Base-by-base conservation (phyloP, 208 protist genomes). In the Acanthamoeba polyphaga region DNA sequence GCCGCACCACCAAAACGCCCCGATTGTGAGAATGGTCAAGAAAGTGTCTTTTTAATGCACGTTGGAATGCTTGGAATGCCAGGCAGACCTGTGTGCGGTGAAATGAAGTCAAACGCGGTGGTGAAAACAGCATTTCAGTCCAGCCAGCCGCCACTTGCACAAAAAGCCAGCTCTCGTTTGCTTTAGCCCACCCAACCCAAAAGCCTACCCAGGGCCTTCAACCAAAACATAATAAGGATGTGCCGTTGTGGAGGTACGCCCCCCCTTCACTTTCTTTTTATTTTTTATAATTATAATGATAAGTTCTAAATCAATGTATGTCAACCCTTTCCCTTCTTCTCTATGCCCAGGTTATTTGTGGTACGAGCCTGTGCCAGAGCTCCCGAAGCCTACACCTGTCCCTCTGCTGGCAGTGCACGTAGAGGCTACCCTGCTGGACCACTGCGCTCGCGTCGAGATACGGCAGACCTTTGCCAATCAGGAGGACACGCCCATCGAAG, bases 381-480 rank as follows among this genome's bases (percentile, higher is more conserved):
- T 8, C 8, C 27, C 38, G 19, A 43, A 34, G 80, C 80, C 80
- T 9, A 17, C n/a, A 1, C 80, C 80, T 3, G 80, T 89, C 19
- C 80, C 80, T 38, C 53, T 92, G 87, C 34, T 62, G 29, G 55
- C 43, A 4, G 87, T 92, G 62, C 62, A 70, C 19, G 87, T 92
- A 7, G 87, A 92, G 17, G 87, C 64, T 17, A 92, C 58, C 43
- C 62, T 92, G 62, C 43, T 78, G 6, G 87, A 92, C 64, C 46
- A 78, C 49, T 70, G 58, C n/a, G 87, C 32, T 3, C 58, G 87
- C 19, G 87, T 92, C 62, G 64, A 70, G 58, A 76, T 92, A 70
- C 58, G 64, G 8, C 87, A 92, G 43, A 70, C 62, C 29, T 92
- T 92, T 76, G 87, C 58, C 62, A 92, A 92, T 38, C 62, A 92